Evolutionary conservation across 139 green algal genomes (phyloP), one percentile per base, ranked within the genome.

Genomic region (Trebouxia sp.): DNA sequence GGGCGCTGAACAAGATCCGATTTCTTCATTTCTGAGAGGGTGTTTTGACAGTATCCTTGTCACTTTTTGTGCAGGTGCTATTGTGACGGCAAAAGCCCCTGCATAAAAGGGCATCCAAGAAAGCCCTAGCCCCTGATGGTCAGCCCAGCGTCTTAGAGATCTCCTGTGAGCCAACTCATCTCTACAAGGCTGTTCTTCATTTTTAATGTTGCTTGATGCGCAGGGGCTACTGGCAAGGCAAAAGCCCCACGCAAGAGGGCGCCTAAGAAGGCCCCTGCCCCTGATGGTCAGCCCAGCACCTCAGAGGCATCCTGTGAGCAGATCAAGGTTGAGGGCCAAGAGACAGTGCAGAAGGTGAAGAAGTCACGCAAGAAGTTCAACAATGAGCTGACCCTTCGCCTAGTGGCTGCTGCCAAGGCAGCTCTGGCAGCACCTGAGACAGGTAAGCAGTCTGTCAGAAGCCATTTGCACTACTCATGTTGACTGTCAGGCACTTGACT

Each of bases 301-400:
- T 72, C 62, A 43, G 62, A 72, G 12, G 43, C 62, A 30, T 72
- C 62, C 5, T 72, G 62, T 30, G 62, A 72, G 37, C 32, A 72
- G 28, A 45, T 72, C 17, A 17, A 22, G 9, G 32, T 72, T 6
- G 20, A 32, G n/a, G 62, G 62, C 0, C 28, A 32, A 0, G 32
- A 30, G 5, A 45, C 62, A 2, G 62, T 72, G 14, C 26, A 72
- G 32, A 72, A 41, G 35, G 32, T 72, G 32, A 12, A 28, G 11
- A 72, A 72, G 62, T 72, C 62, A 32, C 42, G 62, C 12, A 72
- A 35, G 32, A 77, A 77, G 69, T 51, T 53, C 69, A 77, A 77
- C 28, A 77, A 77, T 24, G 41, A 53, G 69, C 69, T 77, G 14
- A 77, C 69, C 39, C 37, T 48, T 38, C 42, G 69, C 11, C 41